A percentile compares a stretch with the other conserved stretches of the same genome.
Conservation (phyloP, 176 grass and related monocot species). For the Aegilops bicornis region DNA sequence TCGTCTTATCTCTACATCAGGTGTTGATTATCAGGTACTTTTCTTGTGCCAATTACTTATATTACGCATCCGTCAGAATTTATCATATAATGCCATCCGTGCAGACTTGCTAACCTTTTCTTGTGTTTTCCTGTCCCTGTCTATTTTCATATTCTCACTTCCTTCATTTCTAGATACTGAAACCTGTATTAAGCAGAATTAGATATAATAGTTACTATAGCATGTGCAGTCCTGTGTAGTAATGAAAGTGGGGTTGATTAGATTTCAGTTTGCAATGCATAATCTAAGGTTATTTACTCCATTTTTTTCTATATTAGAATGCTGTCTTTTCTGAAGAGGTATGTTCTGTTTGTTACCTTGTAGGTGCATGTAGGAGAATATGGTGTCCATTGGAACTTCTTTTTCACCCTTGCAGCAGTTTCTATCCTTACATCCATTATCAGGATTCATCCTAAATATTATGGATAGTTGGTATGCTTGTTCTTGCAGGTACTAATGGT, state of each 20-base stretch:
- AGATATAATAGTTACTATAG: not conserved
- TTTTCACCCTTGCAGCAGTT: slow-evolving; percentile 94
- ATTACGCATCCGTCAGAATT: slow-evolving; percentile 18
- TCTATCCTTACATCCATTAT: slow-evolving; percentile 73
- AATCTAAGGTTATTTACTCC: not conserved
- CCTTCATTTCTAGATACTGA: slow-evolving; percentile 18
- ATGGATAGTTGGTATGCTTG: slow-evolving; percentile 71
- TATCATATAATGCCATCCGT: slow-evolving; percentile 5
- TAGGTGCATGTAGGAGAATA: slow-evolving; percentile 98
- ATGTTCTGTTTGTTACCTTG: slow-evolving; percentile 30
- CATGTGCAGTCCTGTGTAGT: not conserved
- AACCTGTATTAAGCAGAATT: not conserved
- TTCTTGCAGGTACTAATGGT: slow-evolving; percentile 60
- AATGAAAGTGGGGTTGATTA: not conserved
- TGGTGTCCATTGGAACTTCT: slow-evolving; percentile 98
- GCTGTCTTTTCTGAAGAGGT: slow-evolving; percentile 28
- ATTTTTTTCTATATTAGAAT: slow-evolving; percentile 13
- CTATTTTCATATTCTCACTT: not conserved
- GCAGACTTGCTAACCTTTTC: not conserved
- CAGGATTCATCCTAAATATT: slow-evolving; percentile 74
- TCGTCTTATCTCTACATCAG: slow-evolving; percentile 81
- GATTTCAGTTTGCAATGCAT: not conserved
- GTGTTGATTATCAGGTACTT: slow-evolving; percentile 93
- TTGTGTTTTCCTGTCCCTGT: not conserved
- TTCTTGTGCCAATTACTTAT: slow-evolving; percentile 23